These are phyloP conservation scores for Potentilla sterilis DNA, from an alignment of 306 rosid species.

Conservation along the genomic window DNA sequence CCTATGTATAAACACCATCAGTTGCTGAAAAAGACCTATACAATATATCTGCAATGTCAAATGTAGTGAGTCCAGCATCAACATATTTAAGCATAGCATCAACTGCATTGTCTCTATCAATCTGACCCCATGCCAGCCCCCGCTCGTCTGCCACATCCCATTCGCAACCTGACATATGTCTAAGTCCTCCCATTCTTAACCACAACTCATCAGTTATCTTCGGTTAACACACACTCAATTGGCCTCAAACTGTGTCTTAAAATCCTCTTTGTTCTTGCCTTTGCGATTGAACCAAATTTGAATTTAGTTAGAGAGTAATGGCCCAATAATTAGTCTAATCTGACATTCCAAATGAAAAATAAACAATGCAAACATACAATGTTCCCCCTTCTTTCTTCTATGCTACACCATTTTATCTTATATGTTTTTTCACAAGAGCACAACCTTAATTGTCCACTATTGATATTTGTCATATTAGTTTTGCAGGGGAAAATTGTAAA, in stretches of 20 bases:
- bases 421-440: background rate
- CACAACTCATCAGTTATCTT: conserved; percentile 35
- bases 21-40: too few species aligned
- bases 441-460: conserved; percentile 22
- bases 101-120: conserved; percentile 60
- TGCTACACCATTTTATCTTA: background rate
- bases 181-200: conserved; percentile 63
- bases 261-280: conserved; percentile 22
- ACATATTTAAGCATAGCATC: conserved; percentile 77
- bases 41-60: conserved; percentile 88
- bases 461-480: background rate
- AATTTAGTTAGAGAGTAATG: conserved; percentile 34
- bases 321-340: conserved; percentile 43
- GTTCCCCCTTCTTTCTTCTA: background rate
- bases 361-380: background rate
- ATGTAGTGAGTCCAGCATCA: conserved; percentile 67
- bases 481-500: background rate
- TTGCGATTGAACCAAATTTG: conserved; percentile 22
- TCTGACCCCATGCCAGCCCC: conserved; percentile 90
- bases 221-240: conserved; percentile 41
- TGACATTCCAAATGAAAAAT: conserved; percentile 42
- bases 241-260: conserved; percentile 27
- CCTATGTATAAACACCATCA: background rate
- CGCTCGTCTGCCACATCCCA: conserved; percentile 91
- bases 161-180: conserved; percentile 67